These are phyloP conservation scores for Phytophthora syringae DNA, from an alignment of 352 stramenopile genomes.

Conservation along the genomic window DNA sequence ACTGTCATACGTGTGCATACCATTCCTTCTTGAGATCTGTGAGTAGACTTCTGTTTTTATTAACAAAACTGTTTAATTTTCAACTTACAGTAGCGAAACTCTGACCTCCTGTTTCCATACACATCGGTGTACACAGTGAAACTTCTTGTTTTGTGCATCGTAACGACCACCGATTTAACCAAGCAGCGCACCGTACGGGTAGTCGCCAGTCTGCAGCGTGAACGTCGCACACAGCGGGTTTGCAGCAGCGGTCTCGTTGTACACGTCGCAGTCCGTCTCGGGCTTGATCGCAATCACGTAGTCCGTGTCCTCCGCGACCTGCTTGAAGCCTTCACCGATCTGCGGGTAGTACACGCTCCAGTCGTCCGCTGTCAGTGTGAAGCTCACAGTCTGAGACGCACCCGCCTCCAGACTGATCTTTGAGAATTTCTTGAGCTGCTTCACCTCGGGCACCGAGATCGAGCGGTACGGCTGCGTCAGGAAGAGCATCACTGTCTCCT, in stretches of 20 bases:
- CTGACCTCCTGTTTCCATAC: too few species aligned
- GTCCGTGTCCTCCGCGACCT: conserved; percentile 63
- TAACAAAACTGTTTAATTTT: background rate
- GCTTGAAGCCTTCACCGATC: conserved; percentile 57
- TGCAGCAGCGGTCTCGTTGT: conserved; percentile 38
- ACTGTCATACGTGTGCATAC: too few species aligned
- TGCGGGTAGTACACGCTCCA: conserved; percentile 65
- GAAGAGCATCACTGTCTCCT: conserved; percentile 81
- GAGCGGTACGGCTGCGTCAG: conserved; percentile 62
- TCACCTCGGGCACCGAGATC: conserved; percentile 73
- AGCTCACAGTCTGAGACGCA: conserved; percentile 31
- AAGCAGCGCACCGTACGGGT: conserved; percentile 26
- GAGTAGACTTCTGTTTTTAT: too few species aligned
- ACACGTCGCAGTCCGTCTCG: conserved; percentile 74
- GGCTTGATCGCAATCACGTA: conserved; percentile 72
- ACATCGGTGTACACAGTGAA: too few species aligned
- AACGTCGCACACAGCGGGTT: conserved; percentile 57
- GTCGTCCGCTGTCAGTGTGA: conserved; percentile 52
- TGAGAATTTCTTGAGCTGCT: conserved; percentile 78
- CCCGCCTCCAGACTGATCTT: conserved; percentile 67
- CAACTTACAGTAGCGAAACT: too few species aligned
- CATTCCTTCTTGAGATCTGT: too few species aligned
- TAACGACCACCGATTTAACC: background rate
- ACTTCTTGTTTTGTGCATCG: background rate
- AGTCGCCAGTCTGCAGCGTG: conserved; percentile 36